Conservation (phyloP, 1,284 basidiomycete species). For the Calocybe gambosa region DNA sequence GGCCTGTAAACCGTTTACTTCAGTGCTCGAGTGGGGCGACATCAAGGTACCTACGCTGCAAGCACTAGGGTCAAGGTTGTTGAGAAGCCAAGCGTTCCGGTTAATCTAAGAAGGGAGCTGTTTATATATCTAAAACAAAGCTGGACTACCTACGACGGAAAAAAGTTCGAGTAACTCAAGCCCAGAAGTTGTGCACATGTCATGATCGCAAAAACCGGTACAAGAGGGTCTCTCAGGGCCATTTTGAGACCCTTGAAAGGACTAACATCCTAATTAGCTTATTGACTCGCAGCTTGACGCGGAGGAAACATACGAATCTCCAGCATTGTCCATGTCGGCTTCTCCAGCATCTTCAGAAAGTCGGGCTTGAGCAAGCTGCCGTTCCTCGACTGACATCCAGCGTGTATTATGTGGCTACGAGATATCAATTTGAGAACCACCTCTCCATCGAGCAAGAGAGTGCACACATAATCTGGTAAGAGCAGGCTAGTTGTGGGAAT, state of each 20-base stretch:
- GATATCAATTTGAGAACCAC: neutral
- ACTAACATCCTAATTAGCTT: conserved; percentile 24
- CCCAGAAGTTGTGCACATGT: conserved; percentile 48
- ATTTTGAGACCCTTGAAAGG: conserved; percentile 48
- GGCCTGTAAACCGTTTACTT: too few species aligned
- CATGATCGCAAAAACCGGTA: conserved; percentile 54
- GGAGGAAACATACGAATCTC: conserved; percentile 41
- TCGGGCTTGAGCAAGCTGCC: conserved; percentile 62
- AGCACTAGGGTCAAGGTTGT: conserved; percentile 57
- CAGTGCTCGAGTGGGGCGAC: too few species aligned
- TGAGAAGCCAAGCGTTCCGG: conserved; percentile 58
- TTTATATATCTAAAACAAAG: conserved; percentile 15
- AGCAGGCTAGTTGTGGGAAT: conserved; percentile 31
- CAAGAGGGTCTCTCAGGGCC: conserved; percentile 59
- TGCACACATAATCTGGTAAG: conserved; percentile 47
- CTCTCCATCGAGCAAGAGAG: neutral
- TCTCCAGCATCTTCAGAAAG: conserved; percentile 74
- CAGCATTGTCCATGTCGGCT: conserved; percentile 50
- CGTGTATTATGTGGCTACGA: conserved; percentile 57
- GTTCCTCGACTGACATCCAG: conserved; percentile 55
- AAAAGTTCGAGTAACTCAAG: conserved; percentile 69
- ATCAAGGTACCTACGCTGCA: conserved; percentile 60
- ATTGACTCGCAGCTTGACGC: neutral
- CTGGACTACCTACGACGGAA: conserved; percentile 46
- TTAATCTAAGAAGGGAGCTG: conserved; percentile 35